Base-by-base conservation (phyloP, 805 yeast species). In the Cyberlindnera petersonii region DNA sequence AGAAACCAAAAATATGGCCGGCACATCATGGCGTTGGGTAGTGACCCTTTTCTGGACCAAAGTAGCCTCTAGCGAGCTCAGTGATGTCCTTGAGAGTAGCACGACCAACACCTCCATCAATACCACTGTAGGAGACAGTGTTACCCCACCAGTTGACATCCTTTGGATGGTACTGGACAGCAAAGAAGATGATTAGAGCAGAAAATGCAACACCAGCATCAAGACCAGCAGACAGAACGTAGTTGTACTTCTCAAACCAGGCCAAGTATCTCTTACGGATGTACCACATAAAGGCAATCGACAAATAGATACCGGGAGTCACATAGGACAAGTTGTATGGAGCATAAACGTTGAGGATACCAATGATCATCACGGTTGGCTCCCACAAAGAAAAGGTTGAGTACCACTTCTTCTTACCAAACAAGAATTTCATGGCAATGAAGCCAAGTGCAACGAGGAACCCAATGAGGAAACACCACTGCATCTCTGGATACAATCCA, bases 111-210 rank as follows among this genome's bases (percentile, higher is more conserved):
- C 58, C 61, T 24, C 61, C 65, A 31, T 70, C 74, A 29, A 61
- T 39, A 39, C 74, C 74, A 1, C 28, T 44, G 34, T 47, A 52
- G 1, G 53, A 27, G 10, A 67, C 69, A n/a, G 40, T 56, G 40
- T 77, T 78, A 1, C 87, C 87, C 87, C 87, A 81, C 87, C 87
- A 81, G 29, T 59, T 44, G 10, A 79, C 35, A 4, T 53, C 45
- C 18, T 60, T 63, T 3, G 63, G 62, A 34, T 73, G 66, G 49
- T 67, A 75, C 40, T 65, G 62, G 5, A 69, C 68, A 1, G 74
- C 59, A 52, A 76, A 75, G 60, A 81, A 81, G 26, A 78, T 71
- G 41, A 57, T 49, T 13, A 60, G 39, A 5, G 79, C 58, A 41
- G 79, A 65, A 44, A 79, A 68, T 2, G 84, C 84, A 16, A 77